A percentile compares a stretch with the other conserved stretches of the same genome.
Evolutionary conservation across 441 rosid species (phyloP).

Genomic region (Syzygium malaccense): DNA sequence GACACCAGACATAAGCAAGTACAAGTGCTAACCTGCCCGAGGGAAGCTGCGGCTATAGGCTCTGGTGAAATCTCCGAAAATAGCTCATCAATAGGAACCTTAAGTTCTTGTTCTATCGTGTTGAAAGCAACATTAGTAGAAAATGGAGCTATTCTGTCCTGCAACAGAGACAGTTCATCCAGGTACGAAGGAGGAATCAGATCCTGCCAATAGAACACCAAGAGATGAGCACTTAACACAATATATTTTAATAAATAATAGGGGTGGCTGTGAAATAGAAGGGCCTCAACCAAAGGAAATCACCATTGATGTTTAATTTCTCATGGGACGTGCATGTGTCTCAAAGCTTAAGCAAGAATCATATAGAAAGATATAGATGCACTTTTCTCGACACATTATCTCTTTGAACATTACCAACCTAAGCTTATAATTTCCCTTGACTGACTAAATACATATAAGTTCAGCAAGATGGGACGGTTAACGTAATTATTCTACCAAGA

Average conservation of each 20-base stretch:
- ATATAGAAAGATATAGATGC: background rate
- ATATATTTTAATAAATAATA: background rate
- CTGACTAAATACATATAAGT: background rate
- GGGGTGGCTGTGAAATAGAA: background rate
- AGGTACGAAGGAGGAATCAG: slow-evolving; percentile 79
- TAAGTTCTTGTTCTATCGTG: slow-evolving; percentile 75
- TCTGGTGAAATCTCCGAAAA: slow-evolving; percentile 90
- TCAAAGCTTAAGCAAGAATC: background rate
- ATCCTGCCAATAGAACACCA: slow-evolving; percentile 34
- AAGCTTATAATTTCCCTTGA: background rate
- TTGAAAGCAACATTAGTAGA: slow-evolving; percentile 70
- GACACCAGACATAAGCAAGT: slow-evolving; percentile 1
- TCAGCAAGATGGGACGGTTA: background rate
- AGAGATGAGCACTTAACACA: background rate
- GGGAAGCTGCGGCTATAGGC: slow-evolving; percentile 92
- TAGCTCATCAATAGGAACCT: slow-evolving; percentile 51
- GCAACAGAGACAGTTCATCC: slow-evolving; percentile 80
- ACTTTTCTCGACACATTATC: background rate
- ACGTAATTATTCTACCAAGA: background rate
- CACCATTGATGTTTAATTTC: background rate
- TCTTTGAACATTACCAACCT: background rate
- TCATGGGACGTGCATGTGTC: background rate
- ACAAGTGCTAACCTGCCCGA: slow-evolving; percentile 60
- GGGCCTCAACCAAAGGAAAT: background rate
- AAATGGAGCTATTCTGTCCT: slow-evolving; percentile 88